These are phyloP conservation scores for Paramarasmius palmivorus DNA, from an alignment of 1,284 basidiomycete species.

Conservation along the genomic window DNA sequence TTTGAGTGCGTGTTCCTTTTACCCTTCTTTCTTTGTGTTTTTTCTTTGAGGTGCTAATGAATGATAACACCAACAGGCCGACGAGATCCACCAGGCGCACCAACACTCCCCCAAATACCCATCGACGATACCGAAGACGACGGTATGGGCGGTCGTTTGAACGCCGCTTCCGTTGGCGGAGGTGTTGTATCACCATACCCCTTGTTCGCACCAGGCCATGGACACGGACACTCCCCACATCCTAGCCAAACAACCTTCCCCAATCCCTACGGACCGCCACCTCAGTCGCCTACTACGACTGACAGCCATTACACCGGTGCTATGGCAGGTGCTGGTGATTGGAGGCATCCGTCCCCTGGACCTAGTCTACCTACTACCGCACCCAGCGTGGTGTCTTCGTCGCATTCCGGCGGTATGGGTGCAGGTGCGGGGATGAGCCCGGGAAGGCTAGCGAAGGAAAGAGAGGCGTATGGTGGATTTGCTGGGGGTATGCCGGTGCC, in stretches of 20 bases:
- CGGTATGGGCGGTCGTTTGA: slow-evolving; percentile 38
- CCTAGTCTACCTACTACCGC: neutral
- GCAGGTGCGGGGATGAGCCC: neutral
- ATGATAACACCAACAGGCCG: too few species aligned
- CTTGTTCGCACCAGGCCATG: slow-evolving; percentile 5
- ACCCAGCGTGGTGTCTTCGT: neutral
- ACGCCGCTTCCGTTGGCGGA: slow-evolving; percentile 30
- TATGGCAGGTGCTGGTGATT: neutral
- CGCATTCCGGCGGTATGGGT: neutral
- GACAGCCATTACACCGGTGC: neutral
- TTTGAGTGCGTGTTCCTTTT: too few species aligned
- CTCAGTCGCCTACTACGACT: neutral
- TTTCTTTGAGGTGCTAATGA: too few species aligned
- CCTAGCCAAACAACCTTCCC: slow-evolving; percentile 7
- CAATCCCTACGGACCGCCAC: neutral
- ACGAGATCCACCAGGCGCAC: neutral
- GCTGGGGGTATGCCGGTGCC: neutral
- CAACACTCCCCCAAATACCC: neutral
- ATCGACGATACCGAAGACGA: slow-evolving; percentile 30
- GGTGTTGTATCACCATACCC: slow-evolving; percentile 37
- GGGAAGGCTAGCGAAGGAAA: neutral
- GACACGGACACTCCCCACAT: slow-evolving; percentile 6
- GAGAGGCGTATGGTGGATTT: neutral
- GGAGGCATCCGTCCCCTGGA: slow-evolving; percentile 5
- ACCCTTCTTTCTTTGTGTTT: neutral